Percentiles rank a stretch among this genome's conserved stretches.
Evolutionary conservation across 805 yeast species (phyloP).

Genomic region (Yamadazyma akitaensis): DNA sequence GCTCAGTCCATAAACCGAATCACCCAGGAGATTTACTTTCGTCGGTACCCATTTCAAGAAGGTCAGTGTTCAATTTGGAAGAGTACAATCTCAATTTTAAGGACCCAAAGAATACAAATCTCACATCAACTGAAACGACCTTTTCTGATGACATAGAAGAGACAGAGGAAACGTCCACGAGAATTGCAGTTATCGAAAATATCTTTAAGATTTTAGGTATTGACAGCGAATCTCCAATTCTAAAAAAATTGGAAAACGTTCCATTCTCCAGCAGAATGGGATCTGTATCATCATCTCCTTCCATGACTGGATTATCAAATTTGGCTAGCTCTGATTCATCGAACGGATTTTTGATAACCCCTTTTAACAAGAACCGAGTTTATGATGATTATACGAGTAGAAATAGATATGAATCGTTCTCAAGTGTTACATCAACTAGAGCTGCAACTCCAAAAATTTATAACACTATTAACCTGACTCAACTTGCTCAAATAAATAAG

Average conservation of each 20-base stretch:
- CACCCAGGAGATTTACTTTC: conserved; percentile 87
- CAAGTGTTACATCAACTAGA: conserved; percentile 14
- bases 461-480: conserved; percentile 27
- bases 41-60: conserved; percentile 66
- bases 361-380: conserved; percentile 12
- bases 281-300: conserved; percentile 25
- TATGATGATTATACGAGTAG: conserved; percentile 15
- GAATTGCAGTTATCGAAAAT: conserved; percentile 66
- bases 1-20: conserved; percentile 49
- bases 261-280: conserved; percentile 19
- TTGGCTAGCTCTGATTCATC: conserved; percentile 16
- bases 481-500: conserved; percentile 9
- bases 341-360: conserved; percentile 1
- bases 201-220: conserved; percentile 70
- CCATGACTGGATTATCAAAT: conserved; percentile 27
- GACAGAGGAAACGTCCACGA: conserved; percentile 62
- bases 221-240: conserved; percentile 22
- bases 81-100: conserved; percentile 6
- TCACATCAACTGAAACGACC: conserved; percentile 14
- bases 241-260: conserved; percentile 11
- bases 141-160: conserved; percentile 62
- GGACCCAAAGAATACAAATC: conserved; percentile 6
- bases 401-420: conserved; percentile 16
- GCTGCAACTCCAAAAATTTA: conserved; percentile 27
- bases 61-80: conserved; percentile 23